Conservation (phyloP, 768 basidiomycete species). For the Tricholoma terreum region DNA sequence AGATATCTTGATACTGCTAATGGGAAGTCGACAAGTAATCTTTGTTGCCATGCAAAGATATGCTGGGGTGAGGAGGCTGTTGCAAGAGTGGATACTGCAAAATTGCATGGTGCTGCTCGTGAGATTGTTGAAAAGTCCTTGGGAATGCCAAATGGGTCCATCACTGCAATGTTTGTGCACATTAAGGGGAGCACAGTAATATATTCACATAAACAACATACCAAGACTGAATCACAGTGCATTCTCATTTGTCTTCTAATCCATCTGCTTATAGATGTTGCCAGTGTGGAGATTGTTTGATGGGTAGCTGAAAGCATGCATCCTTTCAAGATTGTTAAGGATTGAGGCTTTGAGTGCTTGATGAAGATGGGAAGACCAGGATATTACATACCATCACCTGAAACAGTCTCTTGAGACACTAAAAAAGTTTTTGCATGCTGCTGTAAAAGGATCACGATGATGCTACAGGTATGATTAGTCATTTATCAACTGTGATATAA, state of each 20-base stretch:
- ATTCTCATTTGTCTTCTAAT: background rate
- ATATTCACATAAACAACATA: slow-evolving; percentile 26
- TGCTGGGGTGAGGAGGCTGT: background rate
- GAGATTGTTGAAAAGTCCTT: slow-evolving; percentile 3
- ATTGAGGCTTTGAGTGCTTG: slow-evolving; percentile 27
- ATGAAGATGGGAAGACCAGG: slow-evolving; percentile 33
- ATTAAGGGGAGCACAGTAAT: slow-evolving; percentile 25
- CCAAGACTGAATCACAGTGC: slow-evolving; percentile 21
- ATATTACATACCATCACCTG: slow-evolving; percentile 26
- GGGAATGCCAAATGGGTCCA: slow-evolving; percentile 6
- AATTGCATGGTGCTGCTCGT: slow-evolving; percentile 3
- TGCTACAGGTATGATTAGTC: slow-evolving; percentile 19
- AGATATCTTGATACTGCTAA: background rate
- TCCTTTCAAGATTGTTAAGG: slow-evolving; percentile 34
- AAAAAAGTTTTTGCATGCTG: slow-evolving; percentile 22
- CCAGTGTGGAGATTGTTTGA: background rate
- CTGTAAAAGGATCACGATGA: slow-evolving; percentile 18
- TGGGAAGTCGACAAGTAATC: background rate
- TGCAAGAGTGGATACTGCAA: background rate
- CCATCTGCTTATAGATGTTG: no score
- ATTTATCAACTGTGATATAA: background rate
- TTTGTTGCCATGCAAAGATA: background rate
- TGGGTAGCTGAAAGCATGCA: slow-evolving; percentile 34
- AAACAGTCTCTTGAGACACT: slow-evolving; percentile 31
- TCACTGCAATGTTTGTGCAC: slow-evolving; percentile 23